Evolutionary conservation across 1,139 yeast genomes (phyloP).

Genomic region (Debaryomyces singareniensis): DNA sequence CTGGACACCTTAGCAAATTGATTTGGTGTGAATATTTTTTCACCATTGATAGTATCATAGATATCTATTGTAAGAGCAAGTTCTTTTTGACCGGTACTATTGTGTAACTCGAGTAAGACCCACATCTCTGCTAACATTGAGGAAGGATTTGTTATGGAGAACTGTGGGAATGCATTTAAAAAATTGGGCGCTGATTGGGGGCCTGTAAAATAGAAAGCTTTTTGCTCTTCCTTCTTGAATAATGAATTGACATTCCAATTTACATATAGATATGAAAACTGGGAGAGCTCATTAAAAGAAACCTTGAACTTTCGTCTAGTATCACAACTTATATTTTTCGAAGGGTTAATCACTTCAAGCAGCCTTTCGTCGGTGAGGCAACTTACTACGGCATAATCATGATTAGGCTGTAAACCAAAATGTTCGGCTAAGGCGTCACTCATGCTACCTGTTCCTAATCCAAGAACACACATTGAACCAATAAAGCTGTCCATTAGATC

Average conservation of each 20-base stretch:
- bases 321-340: conserved; percentile 19
- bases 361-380: conserved; percentile 3
- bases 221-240: conserved; percentile 15
- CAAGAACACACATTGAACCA: conserved; percentile 40
- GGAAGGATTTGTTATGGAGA: conserved; percentile 30
- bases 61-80: conserved; percentile 13
- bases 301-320: conserved; percentile 27
- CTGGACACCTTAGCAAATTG: conserved; percentile 20
- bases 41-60: conserved; percentile 25
- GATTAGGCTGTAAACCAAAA: conserved; percentile 47
- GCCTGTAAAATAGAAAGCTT: conserved; percentile 10
- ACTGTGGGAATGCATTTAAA: conserved; percentile 44
- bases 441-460: conserved; percentile 62
- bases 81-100: conserved; percentile 1
- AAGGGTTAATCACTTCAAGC: conserved; percentile 48
- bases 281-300: conserved; percentile 9
- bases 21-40: conserved; percentile 21
- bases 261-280: conserved; percentile 41
- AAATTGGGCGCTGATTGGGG: conserved; percentile 5
- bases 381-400: conserved; percentile 56
- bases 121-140: conserved; percentile 29
- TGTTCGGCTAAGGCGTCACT: conserved; percentile 29
- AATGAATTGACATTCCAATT: conserved; percentile 53
- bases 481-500: conserved; percentile 29
- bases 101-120: conserved; percentile 44